Base-by-base conservation (phyloP, 108 stramenopile species). In the Chaetoceros muelleri region DNA sequence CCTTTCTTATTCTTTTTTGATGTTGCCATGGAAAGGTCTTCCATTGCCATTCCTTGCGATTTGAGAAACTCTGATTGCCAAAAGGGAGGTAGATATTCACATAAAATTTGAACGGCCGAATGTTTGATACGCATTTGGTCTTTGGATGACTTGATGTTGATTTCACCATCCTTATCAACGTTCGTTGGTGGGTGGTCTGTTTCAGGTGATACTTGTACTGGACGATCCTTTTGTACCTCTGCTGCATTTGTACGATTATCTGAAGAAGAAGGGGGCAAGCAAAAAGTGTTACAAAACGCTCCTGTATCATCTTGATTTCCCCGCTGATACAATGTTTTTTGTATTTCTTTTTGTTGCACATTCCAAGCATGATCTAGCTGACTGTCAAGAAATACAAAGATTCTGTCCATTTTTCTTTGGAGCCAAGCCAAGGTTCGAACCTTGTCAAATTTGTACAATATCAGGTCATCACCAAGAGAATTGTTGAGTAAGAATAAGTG, bases 401-500 rank as follows among this genome's bases (percentile, higher is more conserved):
- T 17, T 8, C 25, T 26, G 53, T 30, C 13, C 28, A 30, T 77
- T 55, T 86, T 86, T 24, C 56, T 44, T 20, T 65, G 52, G 17
- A 86, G 60, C 85, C 85, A 86, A 10, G 44, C 22, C 53, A 79
- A 30, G 1, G 80, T 52, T 25, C 59, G 57, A 1, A 57, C 64
- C 13, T 74, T 66, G 29, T 29, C 60, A 50, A 82, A 86, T 57
- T 67, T 75, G 52, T 74, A 79, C 0, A 78, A 64, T 26, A 74
- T 55, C 34, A 76, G 40, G 25, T 79, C 78, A 62, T 79, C 77
- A 13, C 70, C 78, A 28, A 60, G 72, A 49, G 62, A 47, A 30
- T 80, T 72, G 7, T 71, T 80, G 13, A 64, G 60, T 28, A 69
- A 57, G 45, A 68, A 62, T 10, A 86, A 31, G 55, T 86, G 79